phyloP scores from a whole-genome alignment of 1,284 basidiomycete species.

The Thelephora terrestris region DNA sequence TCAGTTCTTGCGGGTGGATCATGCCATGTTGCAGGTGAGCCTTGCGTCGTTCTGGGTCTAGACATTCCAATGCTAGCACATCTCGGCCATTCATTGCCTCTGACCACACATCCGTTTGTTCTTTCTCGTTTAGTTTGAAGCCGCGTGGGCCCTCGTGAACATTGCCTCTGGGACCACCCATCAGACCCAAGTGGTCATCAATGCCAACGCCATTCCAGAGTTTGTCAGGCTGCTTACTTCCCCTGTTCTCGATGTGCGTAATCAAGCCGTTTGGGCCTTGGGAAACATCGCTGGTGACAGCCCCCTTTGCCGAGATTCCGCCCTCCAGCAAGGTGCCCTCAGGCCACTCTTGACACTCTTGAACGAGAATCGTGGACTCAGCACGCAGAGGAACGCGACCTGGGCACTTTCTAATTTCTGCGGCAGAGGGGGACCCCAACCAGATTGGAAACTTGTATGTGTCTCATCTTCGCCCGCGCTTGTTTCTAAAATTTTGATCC shows the following conservation, averaged over 20 bases:
- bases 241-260: slow-evolving; percentile 82
- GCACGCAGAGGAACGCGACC: slow-evolving; percentile 95
- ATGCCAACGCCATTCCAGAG: slow-evolving; percentile 90
- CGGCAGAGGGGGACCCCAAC: slow-evolving; percentile 92
- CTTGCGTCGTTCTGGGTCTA: neutral
- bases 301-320: slow-evolving; percentile 89
- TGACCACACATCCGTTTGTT: too few species aligned
- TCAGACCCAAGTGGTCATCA: slow-evolving; percentile 97
- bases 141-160: slow-evolving; percentile 99
- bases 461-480: neutral
- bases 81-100: slow-evolving; percentile 5
- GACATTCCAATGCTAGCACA: slow-evolving; percentile 1
- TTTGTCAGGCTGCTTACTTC: slow-evolving; percentile 92
- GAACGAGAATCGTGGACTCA: slow-evolving; percentile 88
- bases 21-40: slow-evolving; percentile 41
- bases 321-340: slow-evolving; percentile 68
- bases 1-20: slow-evolving; percentile 80
- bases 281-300: slow-evolving; percentile 97
- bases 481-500: slow-evolving; percentile 7
- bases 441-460: slow-evolving; percentile 85
- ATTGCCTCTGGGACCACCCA: slow-evolving; percentile 98
- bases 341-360: slow-evolving; percentile 62
- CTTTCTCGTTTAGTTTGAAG: slow-evolving; percentile 83
- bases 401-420: slow-evolving; percentile 99
- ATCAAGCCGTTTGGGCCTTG: slow-evolving; percentile 95